Base-by-base conservation (phyloP, 73 alveolate species). In the Tetrahymena thermophila region DNA sequence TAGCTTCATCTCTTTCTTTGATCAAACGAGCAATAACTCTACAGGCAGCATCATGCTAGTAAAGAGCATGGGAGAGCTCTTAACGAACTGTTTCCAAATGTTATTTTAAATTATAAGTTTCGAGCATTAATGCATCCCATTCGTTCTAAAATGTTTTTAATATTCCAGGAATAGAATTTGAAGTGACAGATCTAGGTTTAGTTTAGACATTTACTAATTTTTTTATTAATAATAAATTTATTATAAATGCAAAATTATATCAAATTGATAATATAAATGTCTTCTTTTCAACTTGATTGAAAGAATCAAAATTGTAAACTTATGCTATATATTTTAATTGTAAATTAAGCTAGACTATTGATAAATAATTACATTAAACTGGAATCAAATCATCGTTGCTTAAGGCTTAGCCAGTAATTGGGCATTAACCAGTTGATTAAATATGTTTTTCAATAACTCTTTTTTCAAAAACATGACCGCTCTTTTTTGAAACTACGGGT, bases 31-130 rank as follows among this genome's bases (percentile, higher is more conserved):
- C 97, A 2, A 97, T 96, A 34, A 98, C 99, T 93, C 99, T 94
- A 56, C 98, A 97, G 1, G 99, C 99, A 34, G 99, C 99, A 94
- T 98, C 99, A 85, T 97, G 99, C 85, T 98, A 96, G 97, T 98
- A 98, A 23, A 98, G 97, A 19, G 99, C 97, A 94, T 98, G 98
- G 19, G 98, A 97, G 11, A 98, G 96, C 93, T 98, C 98, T 93
- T 96, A 95, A 71, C 98, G 94, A 19, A 97, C 96, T 40, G 94
- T 84, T 38, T 97, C 98, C 28, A 96, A 95, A 28, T 97, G 96
- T 96, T 97, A 55, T 50, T 97, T 97, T 84, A 98, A 94, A 37
- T 96, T 55, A 94, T 85, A 96, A 15, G 97, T 95, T 89, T 98
- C 99, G 23, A 97, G 95, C 96, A 98, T 95, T n/a, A 97, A 84